Percentiles rank a stretch among this genome's conserved stretches.
phyloP scores from a whole-genome alignment of 257 asterid species.

The Penstemon eatonii region DNA sequence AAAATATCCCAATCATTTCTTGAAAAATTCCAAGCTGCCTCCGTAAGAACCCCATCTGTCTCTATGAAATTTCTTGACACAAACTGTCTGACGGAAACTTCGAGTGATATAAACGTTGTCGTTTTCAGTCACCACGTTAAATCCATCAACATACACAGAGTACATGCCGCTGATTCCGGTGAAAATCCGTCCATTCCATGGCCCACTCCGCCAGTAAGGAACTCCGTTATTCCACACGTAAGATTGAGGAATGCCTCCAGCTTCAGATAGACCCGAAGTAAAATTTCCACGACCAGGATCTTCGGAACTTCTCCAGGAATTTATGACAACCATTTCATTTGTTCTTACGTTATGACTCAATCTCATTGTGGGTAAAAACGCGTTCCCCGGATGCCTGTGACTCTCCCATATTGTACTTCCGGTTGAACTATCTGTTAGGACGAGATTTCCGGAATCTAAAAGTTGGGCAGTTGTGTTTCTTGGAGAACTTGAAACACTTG shows the following conservation, averaged over 20 bases:
- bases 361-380: constrained; percentile 3
- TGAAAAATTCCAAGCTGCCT: constrained; percentile 9
- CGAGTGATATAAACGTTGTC: constrained; percentile 6
- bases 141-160: constrained; percentile 18
- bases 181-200: constrained; percentile 7
- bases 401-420: constrained; percentile 1
- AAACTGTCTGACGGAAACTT: not conserved
- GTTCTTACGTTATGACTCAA: not conserved
- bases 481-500: not conserved
- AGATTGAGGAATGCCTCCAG: constrained; percentile 5
- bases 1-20: constrained; percentile 1
- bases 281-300: constrained; percentile 2
- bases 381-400: not conserved
- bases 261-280: not conserved
- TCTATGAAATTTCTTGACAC: not conserved
- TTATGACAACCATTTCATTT: not conserved
- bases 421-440: not conserved
- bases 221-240: constrained; percentile 20
- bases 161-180: constrained; percentile 30
- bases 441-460: constrained; percentile 24
- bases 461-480: constrained; percentile 18
- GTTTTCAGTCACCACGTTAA: not conserved
- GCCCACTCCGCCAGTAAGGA: constrained; percentile 26
- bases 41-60: constrained; percentile 23
- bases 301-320: not conserved